These are phyloP conservation scores for Thozetella sp. DNA, from an alignment of 495 filamentous ascomycete species.

Conservation along the genomic window DNA sequence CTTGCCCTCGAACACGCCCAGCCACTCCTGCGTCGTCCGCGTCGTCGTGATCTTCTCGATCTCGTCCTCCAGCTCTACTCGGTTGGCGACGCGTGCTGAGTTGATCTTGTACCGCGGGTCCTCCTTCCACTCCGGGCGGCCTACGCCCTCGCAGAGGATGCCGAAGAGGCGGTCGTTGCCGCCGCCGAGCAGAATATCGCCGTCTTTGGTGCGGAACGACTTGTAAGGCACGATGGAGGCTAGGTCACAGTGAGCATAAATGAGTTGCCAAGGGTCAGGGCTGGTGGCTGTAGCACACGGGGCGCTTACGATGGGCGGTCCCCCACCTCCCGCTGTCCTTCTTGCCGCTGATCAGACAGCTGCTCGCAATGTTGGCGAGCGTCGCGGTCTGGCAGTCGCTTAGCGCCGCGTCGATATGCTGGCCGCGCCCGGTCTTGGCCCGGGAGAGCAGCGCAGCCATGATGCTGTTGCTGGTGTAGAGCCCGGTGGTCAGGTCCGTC, in stretches of 20 bases:
- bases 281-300: background rate
- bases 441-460: constrained; percentile 89
- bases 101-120: constrained; percentile 80
- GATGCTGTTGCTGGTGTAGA: constrained; percentile 97
- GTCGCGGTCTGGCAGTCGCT: constrained; percentile 96
- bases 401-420: constrained; percentile 89
- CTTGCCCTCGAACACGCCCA: constrained; percentile 82
- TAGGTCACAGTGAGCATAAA: constrained; percentile 32
- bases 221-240: constrained; percentile 95
- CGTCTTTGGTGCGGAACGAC: constrained; percentile 90
- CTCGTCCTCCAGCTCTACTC: constrained; percentile 70
- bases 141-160: constrained; percentile 78
- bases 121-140: constrained; percentile 76
- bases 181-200: constrained; percentile 88
- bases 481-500: constrained; percentile 90
- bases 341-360: constrained; percentile 84
- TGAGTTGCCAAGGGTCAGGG: background rate
- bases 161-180: constrained; percentile 93
- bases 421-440: constrained; percentile 58
- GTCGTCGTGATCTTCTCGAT: constrained; percentile 74
- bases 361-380: constrained; percentile 89
- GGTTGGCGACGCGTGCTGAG: constrained; percentile 77
- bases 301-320: constrained; percentile 85
- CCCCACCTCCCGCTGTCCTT: constrained; percentile 90
- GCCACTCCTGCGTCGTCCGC: constrained; percentile 88